phyloP scores from a whole-genome alignment of 1,284 basidiomycete genomes.

The Mrakiaceae sp. region DNA sequence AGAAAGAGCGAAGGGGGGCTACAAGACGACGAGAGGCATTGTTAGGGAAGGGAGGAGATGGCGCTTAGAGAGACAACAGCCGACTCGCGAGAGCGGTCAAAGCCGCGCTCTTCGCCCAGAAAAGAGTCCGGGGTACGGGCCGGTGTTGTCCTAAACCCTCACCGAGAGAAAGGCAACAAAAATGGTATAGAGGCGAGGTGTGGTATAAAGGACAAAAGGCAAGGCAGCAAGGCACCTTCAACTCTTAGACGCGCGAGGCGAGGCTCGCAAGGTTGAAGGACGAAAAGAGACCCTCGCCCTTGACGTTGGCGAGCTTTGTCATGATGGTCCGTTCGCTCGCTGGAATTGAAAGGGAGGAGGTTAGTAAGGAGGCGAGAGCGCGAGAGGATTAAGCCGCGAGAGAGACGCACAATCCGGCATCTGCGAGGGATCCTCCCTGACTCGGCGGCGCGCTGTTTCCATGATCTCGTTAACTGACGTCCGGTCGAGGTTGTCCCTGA shows the following conservation, averaged over 20 bases:
- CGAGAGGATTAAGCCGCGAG: not conserved
- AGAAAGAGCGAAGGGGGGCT: not conserved
- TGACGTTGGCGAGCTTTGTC: slow-evolving; percentile 9
- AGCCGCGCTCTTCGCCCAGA: not conserved
- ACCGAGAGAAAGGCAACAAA: not conserved
- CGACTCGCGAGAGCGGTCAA: not conserved
- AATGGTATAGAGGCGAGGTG: not conserved
- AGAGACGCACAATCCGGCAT: slow-evolving; percentile 50
- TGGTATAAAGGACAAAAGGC: not conserved
- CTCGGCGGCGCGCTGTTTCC: slow-evolving; percentile 85
- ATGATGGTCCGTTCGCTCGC: slow-evolving; percentile 11
- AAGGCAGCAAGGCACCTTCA: not conserved
- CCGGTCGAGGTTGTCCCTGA: slow-evolving; percentile 75
- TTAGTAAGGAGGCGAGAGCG: not conserved
- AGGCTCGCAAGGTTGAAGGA: too few relatives aligned
- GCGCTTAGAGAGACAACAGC: not conserved
- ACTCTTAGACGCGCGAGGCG: not conserved
- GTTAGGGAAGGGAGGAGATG: not conserved
- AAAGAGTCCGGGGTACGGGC: too few relatives aligned
- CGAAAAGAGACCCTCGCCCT: slow-evolving; percentile 6
- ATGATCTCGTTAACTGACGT: slow-evolving; percentile 79
- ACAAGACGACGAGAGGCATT: too few relatives aligned
- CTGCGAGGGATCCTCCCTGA: slow-evolving; percentile 59
- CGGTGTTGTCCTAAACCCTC: too few relatives aligned
- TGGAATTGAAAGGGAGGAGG: not conserved